Base-by-base conservation (phyloP, 805 yeast genomes). In the Hanseniaspora valbyensis region DNA sequence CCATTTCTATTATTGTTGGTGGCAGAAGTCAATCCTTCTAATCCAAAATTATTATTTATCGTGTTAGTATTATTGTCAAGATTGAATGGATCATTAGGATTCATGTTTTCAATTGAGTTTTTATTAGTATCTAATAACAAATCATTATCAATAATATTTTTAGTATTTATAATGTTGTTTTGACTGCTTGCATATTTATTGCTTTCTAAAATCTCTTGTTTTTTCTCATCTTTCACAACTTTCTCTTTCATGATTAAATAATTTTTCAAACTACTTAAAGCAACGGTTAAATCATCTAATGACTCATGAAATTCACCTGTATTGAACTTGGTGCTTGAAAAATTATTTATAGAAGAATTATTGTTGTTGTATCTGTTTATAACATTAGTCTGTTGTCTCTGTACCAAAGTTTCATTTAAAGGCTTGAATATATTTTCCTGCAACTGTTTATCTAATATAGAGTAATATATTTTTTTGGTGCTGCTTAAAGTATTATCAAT, bases 391-490 rank as follows among this genome's bases (percentile, higher is more conserved):
- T 39, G 33, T 33, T 48, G 51, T 40, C 51, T 48, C 7, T 42
- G 24, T 10, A 25, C 26, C 10, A 48, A 33, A 13, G 28, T 29
- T 16, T 48, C 51, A 29, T 39, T 48, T 16, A 48, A 26, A 2
- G 51, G 51, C 19, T 26, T 48, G 34, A 48, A 48, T 13, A 48
- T 34, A 12, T 48, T 40, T 30, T 48, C 51, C 33, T 48, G 51
- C 4, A 48, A 22, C 2, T 36, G n/a, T 19, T 33, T 48, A 22
- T 48, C 51, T 14, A 48, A 21, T 7, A 42, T 38, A 22, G 51
- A 48, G 41, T 48, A 48, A 21, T 48, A 48, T 19, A 48, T 48
- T 22, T 48, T 48, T 12, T 48, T 30, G 8, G 51, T 32, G 8
- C 22, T 16, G 2, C 32, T 33, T 22, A 48, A 21, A 14, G 44